A percentile compares a stretch with the other conserved stretches of the same genome.
phyloP scores from a whole-genome alignment of 2,329 filamentous ascomycete species.

The Aspergillus udagawae region DNA sequence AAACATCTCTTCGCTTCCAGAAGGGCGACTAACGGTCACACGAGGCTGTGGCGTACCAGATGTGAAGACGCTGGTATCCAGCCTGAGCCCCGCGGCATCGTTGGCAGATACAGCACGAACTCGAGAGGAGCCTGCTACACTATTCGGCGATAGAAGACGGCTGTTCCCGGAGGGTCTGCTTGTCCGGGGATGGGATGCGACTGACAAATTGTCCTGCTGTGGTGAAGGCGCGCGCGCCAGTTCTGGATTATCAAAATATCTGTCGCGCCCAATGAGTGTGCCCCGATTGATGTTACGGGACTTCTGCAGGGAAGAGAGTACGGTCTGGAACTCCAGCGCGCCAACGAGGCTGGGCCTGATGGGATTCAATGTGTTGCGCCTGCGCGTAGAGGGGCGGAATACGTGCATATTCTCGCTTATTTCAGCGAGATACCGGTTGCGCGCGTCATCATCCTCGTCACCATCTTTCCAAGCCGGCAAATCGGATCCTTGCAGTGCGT shows the following conservation, averaged over 20 bases:
- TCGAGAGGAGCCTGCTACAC: conserved; percentile 25
- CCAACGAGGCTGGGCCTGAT: conserved; percentile 92
- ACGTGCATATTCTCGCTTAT: conserved; percentile 92
- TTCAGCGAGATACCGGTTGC: conserved; percentile 67
- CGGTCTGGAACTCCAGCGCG: conserved; percentile 86
- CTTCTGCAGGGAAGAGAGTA: conserved; percentile 79
- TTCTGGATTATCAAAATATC: conserved; percentile 64
- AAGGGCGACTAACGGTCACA: conserved; percentile 40
- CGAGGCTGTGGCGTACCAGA: conserved; percentile 19
- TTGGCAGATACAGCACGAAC: conserved; percentile 58
- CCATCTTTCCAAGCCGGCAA: conserved; percentile 47
- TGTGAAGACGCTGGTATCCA: conserved; percentile 39
- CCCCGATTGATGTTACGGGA: conserved; percentile 68
- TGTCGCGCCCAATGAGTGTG: conserved; percentile 63
- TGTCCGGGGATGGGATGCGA: conserved; percentile 44
- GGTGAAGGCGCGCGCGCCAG: conserved; percentile 38
- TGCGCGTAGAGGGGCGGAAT: conserved; percentile 63
- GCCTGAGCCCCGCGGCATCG: conserved; percentile 46
- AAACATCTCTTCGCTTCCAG: conserved; percentile 19
- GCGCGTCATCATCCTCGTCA: conserved; percentile 52
- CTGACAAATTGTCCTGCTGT: conserved; percentile 46
- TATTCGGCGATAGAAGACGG: conserved; percentile 20
- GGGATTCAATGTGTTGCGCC: conserved; percentile 71
- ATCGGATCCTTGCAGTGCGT: conserved; percentile 54
- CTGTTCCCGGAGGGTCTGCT: conserved; percentile 19